These are phyloP conservation scores for Sporothrix globosa DNA, from an alignment of 2,329 filamentous ascomycete species.

Conservation along the genomic window DNA sequence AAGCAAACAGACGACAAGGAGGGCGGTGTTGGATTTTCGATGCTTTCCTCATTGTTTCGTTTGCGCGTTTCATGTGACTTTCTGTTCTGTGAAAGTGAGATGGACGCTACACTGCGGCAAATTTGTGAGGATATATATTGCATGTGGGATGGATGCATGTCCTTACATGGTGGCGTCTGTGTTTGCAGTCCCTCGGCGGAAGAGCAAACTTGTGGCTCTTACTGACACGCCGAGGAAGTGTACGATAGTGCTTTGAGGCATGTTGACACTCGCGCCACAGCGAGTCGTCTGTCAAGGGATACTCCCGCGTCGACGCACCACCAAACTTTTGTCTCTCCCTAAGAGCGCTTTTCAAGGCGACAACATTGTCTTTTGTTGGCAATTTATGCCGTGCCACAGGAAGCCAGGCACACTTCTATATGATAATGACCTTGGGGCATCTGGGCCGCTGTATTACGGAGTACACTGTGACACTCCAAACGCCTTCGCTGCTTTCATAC, in stretches of 20 bases:
- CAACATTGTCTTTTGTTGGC: conserved; percentile 10
- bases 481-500: not conserved
- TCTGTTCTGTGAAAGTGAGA: not conserved
- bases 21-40: not conserved
- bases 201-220: too few species aligned
- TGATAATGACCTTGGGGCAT: not conserved
- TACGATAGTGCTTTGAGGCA: too few species aligned
- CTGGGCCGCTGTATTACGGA: too few species aligned
- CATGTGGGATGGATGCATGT: not conserved
- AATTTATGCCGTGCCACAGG: not conserved
- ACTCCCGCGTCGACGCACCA: not conserved
- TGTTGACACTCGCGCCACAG: not conserved
- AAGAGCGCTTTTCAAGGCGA: not conserved
- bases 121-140: not conserved
- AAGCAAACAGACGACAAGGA: not conserved
- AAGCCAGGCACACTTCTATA: not conserved
- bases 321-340: not conserved
- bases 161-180: too few species aligned
- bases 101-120: not conserved
- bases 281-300: not conserved
- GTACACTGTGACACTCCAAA: not conserved
- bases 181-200: too few species aligned
- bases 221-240: too few species aligned
- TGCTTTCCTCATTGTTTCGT: not conserved
- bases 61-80: not conserved